These are phyloP conservation scores for Colletotrichum sp. DNA, from an alignment of 2,329 filamentous ascomycete genomes.

Conservation along the genomic window DNA sequence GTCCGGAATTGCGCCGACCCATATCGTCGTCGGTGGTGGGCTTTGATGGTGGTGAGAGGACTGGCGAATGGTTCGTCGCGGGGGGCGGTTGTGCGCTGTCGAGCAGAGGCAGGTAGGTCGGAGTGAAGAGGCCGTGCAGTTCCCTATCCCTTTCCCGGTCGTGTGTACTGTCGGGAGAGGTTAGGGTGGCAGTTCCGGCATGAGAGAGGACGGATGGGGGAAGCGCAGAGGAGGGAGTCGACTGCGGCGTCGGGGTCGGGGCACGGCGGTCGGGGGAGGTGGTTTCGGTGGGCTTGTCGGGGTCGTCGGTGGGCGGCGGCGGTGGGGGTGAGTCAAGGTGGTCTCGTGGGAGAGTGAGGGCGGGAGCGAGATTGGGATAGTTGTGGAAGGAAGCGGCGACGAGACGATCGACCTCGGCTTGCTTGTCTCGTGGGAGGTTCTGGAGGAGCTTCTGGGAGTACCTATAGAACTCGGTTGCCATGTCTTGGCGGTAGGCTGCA, in stretches of 20 bases:
- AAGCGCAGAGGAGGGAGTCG: slow-evolving; percentile 11
- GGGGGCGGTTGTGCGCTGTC: slow-evolving; percentile 45
- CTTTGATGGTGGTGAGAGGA: slow-evolving; percentile 22
- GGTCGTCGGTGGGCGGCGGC: slow-evolving; percentile 27
- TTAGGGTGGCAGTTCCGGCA: slow-evolving; percentile 12
- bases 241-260: slow-evolving; percentile 4
- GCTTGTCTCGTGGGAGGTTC: slow-evolving; percentile 50
- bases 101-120: slow-evolving; percentile 66
- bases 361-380: slow-evolving; percentile 51
- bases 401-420: slow-evolving; percentile 48
- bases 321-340: slow-evolving; percentile 39
- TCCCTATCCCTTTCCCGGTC: slow-evolving; percentile 61
- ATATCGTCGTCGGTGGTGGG: slow-evolving; percentile 3
- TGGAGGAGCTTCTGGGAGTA: slow-evolving; percentile 58
- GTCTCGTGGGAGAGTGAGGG: slow-evolving; percentile 29
- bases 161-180: slow-evolving; percentile 22
- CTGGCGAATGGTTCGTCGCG: slow-evolving; percentile 22
- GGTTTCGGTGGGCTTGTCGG: slow-evolving; percentile 1
- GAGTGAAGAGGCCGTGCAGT: slow-evolving; percentile 68
- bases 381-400: slow-evolving; percentile 49
- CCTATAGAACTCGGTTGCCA: slow-evolving; percentile 61
- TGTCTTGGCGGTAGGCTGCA: slow-evolving; percentile 59
- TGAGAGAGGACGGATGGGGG: background rate
- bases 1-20: slow-evolving; percentile 2
- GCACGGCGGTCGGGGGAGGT: background rate